Evolutionary conservation across 2,329 filamentous ascomycete species (phyloP).

Genomic region (Chalaropsis ovoidea): DNA sequence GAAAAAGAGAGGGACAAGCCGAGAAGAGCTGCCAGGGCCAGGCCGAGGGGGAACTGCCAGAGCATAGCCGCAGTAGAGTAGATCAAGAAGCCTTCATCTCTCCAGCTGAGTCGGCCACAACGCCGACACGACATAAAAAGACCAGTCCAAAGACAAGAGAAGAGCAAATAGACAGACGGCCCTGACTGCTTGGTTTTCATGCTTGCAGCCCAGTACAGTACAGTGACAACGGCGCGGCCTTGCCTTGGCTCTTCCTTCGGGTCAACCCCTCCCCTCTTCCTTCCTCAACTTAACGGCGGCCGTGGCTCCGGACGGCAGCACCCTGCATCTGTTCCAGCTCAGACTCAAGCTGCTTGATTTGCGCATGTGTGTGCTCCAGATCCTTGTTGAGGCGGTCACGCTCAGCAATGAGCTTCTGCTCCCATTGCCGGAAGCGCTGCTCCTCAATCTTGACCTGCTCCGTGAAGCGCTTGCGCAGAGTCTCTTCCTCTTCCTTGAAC

Average conservation of each 20-base stretch:
- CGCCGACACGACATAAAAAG: neutral
- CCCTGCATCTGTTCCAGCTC: conserved; percentile 93
- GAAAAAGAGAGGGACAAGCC: conserved; percentile 9
- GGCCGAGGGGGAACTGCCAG: conserved; percentile 14
- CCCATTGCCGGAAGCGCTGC: conserved; percentile 97
- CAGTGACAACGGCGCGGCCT: too few species aligned
- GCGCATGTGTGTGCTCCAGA: conserved; percentile 91
- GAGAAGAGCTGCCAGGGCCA: neutral
- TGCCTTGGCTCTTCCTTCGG: too few species aligned
- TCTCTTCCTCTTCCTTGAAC: conserved; percentile 99
- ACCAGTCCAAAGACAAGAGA: conserved; percentile 11
- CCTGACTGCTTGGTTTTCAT: too few species aligned
- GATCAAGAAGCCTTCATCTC: too few species aligned
- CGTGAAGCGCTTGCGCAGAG: conserved; percentile 95
- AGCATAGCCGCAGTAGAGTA: conserved; percentile 17
- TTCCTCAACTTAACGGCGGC: conserved; percentile 59
- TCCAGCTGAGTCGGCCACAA: too few species aligned
- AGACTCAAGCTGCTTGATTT: conserved; percentile 80
- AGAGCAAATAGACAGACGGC: neutral
- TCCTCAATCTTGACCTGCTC: conserved; percentile 99
- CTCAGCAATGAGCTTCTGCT: conserved; percentile 99
- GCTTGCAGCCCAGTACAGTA: too few species aligned
- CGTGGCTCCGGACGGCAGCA: conserved; percentile 79
- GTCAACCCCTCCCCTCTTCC: neutral
- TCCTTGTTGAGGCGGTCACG: conserved; percentile 99